Base-by-base conservation (phyloP, 225 moss, liverwort and hornwort genomes). In the Polytrichum commune region DNA sequence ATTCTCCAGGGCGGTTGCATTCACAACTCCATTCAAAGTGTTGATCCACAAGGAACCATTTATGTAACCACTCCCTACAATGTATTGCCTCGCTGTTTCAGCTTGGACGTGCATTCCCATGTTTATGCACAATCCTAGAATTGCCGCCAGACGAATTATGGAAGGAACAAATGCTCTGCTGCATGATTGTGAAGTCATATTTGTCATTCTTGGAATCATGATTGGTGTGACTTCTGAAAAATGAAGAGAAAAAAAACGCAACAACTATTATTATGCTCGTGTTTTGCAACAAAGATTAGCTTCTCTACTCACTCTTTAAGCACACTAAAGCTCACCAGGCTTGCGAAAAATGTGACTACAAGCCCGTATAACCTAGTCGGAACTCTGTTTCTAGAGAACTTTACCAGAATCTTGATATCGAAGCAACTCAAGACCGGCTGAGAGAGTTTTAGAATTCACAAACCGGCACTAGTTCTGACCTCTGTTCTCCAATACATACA, bases 401-500 rank as follows among this genome's bases (percentile, higher is more conserved):
- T 38, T 3, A 38, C 10, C 13, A 38, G 13, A 13, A 38, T 38
- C 38, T 38, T 13, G 13, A n/a, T n/a, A n/a, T n/a, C n/a, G n/a
- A n/a, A n/a, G n/a, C n/a, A n/a, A n/a, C n/a, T 46, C 13, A 46
- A 46, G 46, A 13, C 46, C 46, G 3, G 8, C 13, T 3, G 4
- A 46, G 38, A 46, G 46, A 46, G 46, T 13, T 46, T 46, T 46
- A 38, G 38, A 10, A 38, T 38, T 38, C 38, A 46, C 46, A 46
- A 35, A 16, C 46, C 46, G 13, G 46, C 13, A 46, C 46, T 46
- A 46, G 13, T 46, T 46, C 46, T 46, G 46, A 90, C 93, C 88
- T 27, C 90, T 94, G n/a, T 90, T 94, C 75, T 94, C 94, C 66
- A 94, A 76, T 54, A 94, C 72, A 29, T 90, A 94, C 94, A 94